phyloP scores from a whole-genome alignment of 108 stramenopile species.

The Nannochloropsis granulata region DNA sequence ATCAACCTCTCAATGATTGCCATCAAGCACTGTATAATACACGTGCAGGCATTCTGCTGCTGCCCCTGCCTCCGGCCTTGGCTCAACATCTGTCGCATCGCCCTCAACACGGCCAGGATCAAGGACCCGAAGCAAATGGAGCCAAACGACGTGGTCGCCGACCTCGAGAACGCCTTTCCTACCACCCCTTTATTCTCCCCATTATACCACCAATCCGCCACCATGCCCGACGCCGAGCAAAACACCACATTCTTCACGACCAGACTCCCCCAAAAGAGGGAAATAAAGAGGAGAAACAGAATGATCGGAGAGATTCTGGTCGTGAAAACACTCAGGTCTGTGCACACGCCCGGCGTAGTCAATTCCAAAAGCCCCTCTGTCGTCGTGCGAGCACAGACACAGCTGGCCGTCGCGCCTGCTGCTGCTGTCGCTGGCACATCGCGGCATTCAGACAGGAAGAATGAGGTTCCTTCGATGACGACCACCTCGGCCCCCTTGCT shows the following conservation, averaged over 20 bases:
- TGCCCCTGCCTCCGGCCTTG: constrained; percentile 12
- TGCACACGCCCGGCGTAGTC: background rate
- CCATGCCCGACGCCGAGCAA: constrained; percentile 5
- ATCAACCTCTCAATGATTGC: constrained; percentile 5
- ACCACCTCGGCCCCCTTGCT: background rate
- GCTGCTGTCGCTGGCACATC: background rate
- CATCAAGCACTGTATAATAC: constrained; percentile 1
- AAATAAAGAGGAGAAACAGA: constrained; percentile 7
- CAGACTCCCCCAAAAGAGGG: constrained; percentile 11
- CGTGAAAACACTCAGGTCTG: background rate
- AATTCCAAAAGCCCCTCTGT: background rate
- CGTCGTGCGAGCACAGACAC: background rate
- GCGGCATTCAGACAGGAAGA: background rate
- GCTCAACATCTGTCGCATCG: constrained; percentile 41
- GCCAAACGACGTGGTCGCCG: constrained; percentile 44
- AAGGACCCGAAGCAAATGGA: constrained; percentile 76
- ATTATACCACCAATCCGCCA: constrained; percentile 29
- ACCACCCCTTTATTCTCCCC: background rate
- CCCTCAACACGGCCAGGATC: constrained; percentile 56
- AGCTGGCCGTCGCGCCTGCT: background rate
- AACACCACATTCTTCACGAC: constrained; percentile 5
- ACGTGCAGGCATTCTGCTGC: background rate
- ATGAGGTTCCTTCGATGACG: background rate
- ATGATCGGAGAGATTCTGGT: background rate
- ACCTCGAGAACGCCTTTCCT: constrained; percentile 6